Base-by-base conservation (phyloP, 768 basidiomycete species). In the Tulasnella sp. region DNA sequence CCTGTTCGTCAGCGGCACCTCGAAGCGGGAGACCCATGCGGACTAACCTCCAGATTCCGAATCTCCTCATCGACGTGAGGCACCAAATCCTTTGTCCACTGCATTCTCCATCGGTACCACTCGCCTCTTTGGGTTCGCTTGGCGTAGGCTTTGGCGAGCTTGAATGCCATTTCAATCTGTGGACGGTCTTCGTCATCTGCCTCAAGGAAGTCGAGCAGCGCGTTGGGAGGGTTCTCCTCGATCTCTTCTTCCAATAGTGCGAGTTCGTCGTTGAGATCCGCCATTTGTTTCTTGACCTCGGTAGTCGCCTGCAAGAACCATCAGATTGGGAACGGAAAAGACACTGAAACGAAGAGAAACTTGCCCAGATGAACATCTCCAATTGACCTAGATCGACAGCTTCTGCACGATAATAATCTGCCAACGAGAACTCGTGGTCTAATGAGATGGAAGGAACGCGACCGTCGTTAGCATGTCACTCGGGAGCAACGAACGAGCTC, bases 191-290 rank as follows among this genome's bases (percentile, higher is more conserved):
- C 78, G 40, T 60, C 64, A 40, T 79, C 60, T 24, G 78, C 78
- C 7, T 79, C 78, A 3, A 79, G 42, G 64, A 79, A 79, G 42
- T 79, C 78, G 18, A 79, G 48, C 28, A 79, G 28, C 11, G 60
- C 54, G 28, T 40, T 40, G 12, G 78, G 78, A 72, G 78, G 78
- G 72, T 79, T 79, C 5, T 79, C 78, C 42, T 79, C 78, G 18
- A 79, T 79, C 3, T 79, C 78, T 72, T 79, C 78, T n/a, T 79
- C 78, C 24, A 79, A 79, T 1, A 79, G 34, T 11, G 60, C 78
- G 22, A 79, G 72, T 72, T 79, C n/a, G 7, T 69, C 41, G 20
- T 79, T 79, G 34, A 72, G 64, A 31, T 60, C 58, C 18, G 22
- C 48, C 78, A 79, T 79, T 20, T 79, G 54, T 28, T 50, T 69